A percentile compares a stretch with the other conserved stretches of the same genome.
phyloP scores from a whole-genome alignment of 805 yeast species.

The Yarrowia bubula region DNA sequence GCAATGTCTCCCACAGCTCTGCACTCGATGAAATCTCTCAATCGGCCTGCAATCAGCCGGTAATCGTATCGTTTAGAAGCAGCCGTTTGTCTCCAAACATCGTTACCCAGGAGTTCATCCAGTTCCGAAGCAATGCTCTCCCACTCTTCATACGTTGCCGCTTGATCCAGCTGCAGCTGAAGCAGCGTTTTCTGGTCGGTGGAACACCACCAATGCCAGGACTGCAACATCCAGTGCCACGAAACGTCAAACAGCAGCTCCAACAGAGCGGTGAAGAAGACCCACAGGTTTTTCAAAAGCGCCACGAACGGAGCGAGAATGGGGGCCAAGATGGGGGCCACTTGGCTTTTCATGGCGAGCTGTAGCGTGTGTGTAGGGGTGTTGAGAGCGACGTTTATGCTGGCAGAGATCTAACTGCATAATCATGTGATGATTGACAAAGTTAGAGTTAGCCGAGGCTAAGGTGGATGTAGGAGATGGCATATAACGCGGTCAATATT shows the following conservation, averaged over 20 bases:
- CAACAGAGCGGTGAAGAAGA: slow-evolving; percentile 24
- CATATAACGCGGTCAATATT: neutral
- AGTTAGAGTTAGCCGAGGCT: slow-evolving; percentile 17
- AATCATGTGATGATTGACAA: slow-evolving; percentile 18
- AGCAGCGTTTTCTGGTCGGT: slow-evolving; percentile 35
- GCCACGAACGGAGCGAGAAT: slow-evolving; percentile 11
- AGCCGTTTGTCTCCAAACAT: slow-evolving; percentile 69
- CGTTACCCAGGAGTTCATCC: slow-evolving; percentile 43
- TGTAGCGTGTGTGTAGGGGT: neutral
- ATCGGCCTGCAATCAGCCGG: slow-evolving; percentile 70
- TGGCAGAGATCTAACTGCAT: neutral
- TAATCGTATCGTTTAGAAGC: slow-evolving; percentile 81
- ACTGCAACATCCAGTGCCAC: slow-evolving; percentile 28
- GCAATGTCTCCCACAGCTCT: slow-evolving; percentile 57
- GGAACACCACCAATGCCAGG: slow-evolving; percentile 29
- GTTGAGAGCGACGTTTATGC: neutral
- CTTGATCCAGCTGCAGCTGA: slow-evolving; percentile 38
- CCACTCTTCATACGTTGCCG: slow-evolving; percentile 70
- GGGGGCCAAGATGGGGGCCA: neutral
- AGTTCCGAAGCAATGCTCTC: slow-evolving; percentile 46
- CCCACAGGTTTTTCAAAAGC: slow-evolving; percentile 20
- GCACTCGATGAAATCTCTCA: slow-evolving; percentile 60
- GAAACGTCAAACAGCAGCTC: slow-evolving; percentile 27
- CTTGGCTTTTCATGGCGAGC: neutral
- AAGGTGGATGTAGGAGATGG: neutral